phyloP scores from a whole-genome alignment of 495 filamentous ascomycete species.

The Penicillium samsonianum region DNA sequence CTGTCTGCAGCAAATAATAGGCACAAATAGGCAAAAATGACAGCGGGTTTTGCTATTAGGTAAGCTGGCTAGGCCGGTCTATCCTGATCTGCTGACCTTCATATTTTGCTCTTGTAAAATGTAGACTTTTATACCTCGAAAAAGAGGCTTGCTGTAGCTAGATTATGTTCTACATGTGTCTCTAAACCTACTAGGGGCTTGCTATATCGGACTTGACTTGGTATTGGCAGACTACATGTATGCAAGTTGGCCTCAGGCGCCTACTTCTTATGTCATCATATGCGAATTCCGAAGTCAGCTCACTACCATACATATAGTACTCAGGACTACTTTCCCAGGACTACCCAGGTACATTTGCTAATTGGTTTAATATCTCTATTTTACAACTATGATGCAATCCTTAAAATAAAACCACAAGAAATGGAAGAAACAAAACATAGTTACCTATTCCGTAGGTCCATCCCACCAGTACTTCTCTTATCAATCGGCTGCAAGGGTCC shows the following conservation, averaged over 20 bases:
- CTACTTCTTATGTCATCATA: not conserved
- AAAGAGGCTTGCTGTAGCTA: not conserved
- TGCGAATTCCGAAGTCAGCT: too few relatives aligned
- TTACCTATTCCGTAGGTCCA: too few relatives aligned
- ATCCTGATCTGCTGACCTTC: constrained; percentile 7
- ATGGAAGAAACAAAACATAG: not conserved
- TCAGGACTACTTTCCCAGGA: too few relatives aligned
- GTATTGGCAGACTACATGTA: not conserved
- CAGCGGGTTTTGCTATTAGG: not conserved
- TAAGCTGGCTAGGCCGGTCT: constrained; percentile 4
- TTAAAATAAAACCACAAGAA: not conserved
- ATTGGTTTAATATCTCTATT: not conserved
- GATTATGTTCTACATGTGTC: not conserved
- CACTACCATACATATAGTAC: too few relatives aligned
- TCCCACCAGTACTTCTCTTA: not conserved
- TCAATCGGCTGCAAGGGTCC: constrained; percentile 3
- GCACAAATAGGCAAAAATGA: constrained; percentile 8
- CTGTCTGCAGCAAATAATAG: constrained; percentile 4
- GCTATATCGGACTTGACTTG: not conserved
- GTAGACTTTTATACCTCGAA: not conserved
- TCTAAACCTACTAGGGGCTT: not conserved
- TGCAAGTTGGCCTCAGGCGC: not conserved
- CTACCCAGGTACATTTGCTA: not conserved
- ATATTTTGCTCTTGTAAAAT: not conserved
- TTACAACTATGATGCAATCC: too few relatives aligned